Conservation (phyloP, 1,284 basidiomycete genomes). For the Tilletia setariae region DNA sequence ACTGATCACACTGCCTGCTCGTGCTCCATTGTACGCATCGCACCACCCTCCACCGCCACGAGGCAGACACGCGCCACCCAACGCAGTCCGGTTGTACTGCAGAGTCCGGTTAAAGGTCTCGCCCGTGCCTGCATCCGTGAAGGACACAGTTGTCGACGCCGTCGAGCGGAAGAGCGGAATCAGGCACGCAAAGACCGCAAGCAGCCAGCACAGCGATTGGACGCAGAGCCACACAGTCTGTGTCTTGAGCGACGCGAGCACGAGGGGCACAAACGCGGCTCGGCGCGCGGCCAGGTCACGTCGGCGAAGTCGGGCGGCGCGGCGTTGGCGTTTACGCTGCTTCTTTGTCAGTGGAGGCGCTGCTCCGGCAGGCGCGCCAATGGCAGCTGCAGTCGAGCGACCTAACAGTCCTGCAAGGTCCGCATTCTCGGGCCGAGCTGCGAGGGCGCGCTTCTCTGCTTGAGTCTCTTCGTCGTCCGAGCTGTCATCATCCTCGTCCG, state of each 20-base stretch:
- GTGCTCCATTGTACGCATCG: slow-evolving; percentile 14
- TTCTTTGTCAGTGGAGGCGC: background rate
- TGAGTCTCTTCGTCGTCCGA: background rate
- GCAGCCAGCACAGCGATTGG: slow-evolving; percentile 10
- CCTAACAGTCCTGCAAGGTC: slow-evolving; percentile 4
- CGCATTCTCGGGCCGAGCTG: background rate
- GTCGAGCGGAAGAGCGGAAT: background rate
- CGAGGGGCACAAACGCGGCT: background rate
- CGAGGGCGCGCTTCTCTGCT: background rate
- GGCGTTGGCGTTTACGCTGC: background rate
- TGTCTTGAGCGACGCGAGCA: background rate
- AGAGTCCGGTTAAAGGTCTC: background rate
- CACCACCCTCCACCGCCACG: background rate
- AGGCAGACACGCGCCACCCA: background rate
- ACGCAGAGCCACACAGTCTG: slow-evolving; percentile 1
- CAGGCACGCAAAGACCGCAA: background rate
- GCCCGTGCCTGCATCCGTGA: background rate
- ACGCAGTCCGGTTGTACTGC: background rate
- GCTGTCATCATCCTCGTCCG: slow-evolving; percentile 10
- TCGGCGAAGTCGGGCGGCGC: background rate
- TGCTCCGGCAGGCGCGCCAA: background rate
- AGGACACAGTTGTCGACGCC: background rate
- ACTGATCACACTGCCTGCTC: background rate
- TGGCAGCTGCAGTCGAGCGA: background rate
- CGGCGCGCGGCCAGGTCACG: background rate